Base-by-base conservation (phyloP, 306 rosid species). In the Fragaria ananassa region DNA sequence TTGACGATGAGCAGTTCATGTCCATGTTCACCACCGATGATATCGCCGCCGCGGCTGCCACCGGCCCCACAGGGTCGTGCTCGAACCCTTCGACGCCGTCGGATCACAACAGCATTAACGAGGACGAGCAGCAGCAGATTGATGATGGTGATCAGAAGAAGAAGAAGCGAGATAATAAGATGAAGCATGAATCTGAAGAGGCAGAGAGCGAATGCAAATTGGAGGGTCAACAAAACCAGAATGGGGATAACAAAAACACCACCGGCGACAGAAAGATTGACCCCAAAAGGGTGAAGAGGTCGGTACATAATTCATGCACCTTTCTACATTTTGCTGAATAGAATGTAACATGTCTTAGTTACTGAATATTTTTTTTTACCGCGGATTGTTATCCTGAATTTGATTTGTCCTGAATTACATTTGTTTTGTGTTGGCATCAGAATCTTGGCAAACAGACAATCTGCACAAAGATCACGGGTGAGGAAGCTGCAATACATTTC, bases 391-490 rank as follows among this genome's bases (percentile, higher is more conserved):
- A 15, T 5, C 21, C 8, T 18, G 56, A 50, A 50, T 50, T 17
- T 54, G 61, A 9, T 21, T 54, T 4, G 39, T 72, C 58, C 41
- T 23, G 67, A 68, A 41, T 74, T 45, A 7, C 69, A 9, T 80
- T 15, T 77, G 37, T 39, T 9, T 60, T 60, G 45, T 60, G 18
- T 50, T 70, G 50, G 74, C 78, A 76, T 75, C 80, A 95, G 99
- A 83, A 95, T 95, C 64, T 78, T 95, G 88, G 99, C 99, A 76
- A 95, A 95, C 85, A 88, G 99, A 78, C 97, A 95, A 87, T 95
- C 97, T 3, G 99, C 99, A 0, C 99, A 95, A 70, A 88, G 97
- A 89, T 92, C 99, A 74, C 86, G 99, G 79, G 99, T 95, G 70
- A 89, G 98, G 89, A 95, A 92, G 83, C 90, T 95, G 44, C 98